phyloP scores from a whole-genome alignment of 1,284 basidiomycete genomes.

The Boletus mariae region DNA sequence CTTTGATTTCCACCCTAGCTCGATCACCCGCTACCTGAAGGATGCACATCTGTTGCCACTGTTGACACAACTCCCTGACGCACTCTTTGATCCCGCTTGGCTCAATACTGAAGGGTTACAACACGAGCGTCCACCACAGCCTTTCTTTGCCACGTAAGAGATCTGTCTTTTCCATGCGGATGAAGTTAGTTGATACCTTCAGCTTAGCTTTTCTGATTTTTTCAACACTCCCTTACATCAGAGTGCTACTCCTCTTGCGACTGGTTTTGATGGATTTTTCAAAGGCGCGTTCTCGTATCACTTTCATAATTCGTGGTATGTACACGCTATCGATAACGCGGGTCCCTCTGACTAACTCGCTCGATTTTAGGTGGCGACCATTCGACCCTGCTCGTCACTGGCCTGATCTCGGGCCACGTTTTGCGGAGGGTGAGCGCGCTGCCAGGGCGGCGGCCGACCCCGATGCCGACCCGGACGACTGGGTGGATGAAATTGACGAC shows the following conservation, averaged over 20 bases:
- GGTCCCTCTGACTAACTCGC: not conserved
- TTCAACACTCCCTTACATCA: conserved; percentile 62
- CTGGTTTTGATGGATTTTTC: conserved; percentile 74
- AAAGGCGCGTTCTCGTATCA: conserved; percentile 71
- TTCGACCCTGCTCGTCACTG: not conserved
- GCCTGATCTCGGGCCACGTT: not conserved
- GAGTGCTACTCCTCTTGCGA: conserved; percentile 67
- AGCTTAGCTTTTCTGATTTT: conserved; percentile 54
- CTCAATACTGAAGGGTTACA: conserved; percentile 79
- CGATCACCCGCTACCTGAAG: not conserved
- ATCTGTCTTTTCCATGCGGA: conserved; percentile 33
- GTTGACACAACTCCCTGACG: not conserved
- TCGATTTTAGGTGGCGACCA: not conserved
- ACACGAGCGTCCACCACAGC: conserved; percentile 35
- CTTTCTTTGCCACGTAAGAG: conserved; percentile 71
- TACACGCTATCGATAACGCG: not conserved
- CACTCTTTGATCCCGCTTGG: conserved; percentile 63
- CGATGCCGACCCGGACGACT: not conserved
- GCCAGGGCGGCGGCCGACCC: not conserved
- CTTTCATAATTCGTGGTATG: conserved; percentile 46
- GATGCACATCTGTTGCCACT: not conserved
- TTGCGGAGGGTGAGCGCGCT: not conserved
- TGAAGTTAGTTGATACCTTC: not conserved
- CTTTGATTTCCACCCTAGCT: not conserved
- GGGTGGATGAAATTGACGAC: not conserved